Percentiles rank a stretch among this genome's conserved stretches.
These are phyloP conservation scores for Starmerella vaccinii DNA, from an alignment of 805 yeast genomes.

Conservation along the genomic window DNA sequence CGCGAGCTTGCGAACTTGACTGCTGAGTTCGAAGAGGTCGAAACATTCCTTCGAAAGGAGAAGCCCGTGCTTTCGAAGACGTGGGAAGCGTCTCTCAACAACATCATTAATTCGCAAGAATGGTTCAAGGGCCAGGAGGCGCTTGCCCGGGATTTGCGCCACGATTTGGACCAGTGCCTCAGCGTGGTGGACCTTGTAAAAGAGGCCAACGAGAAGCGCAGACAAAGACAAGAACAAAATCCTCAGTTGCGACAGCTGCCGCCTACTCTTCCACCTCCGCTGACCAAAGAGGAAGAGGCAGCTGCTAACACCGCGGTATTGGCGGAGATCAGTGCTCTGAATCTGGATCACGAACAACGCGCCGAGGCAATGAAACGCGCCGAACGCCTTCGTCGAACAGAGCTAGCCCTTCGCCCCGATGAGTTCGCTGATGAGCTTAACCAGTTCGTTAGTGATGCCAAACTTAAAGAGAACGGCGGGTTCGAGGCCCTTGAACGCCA, in stretches of 20 bases:
- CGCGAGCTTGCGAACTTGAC: conserved; percentile 57
- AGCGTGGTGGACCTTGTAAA: conserved; percentile 69
- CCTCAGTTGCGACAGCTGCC: conserved; percentile 16
- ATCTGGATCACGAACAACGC: conserved; percentile 76
- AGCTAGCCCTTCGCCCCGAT: conserved; percentile 48
- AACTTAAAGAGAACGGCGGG: conserved; percentile 76
- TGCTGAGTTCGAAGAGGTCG: conserved; percentile 42
- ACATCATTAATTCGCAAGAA: conserved; percentile 88
- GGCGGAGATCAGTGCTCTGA: conserved; percentile 63
- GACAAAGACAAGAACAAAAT: background rate
- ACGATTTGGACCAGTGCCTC: conserved; percentile 67
- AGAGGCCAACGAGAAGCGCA: conserved; percentile 18
- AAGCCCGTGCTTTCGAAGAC: conserved; percentile 78
- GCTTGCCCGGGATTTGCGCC: conserved; percentile 62
- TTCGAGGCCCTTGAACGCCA: conserved; percentile 71
- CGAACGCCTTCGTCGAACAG: conserved; percentile 66
- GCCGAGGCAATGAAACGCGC: conserved; percentile 84
- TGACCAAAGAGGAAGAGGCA: conserved; percentile 22
- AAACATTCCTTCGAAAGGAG: conserved; percentile 54
- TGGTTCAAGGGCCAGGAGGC: conserved; percentile 85
- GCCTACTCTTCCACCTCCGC: conserved; percentile 35
- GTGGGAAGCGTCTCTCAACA: conserved; percentile 86
- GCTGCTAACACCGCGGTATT: conserved; percentile 45
- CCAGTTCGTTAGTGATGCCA: conserved; percentile 68
- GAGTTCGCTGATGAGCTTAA: conserved; percentile 80